These are phyloP conservation scores for Ochromonas danica DNA, from an alignment of 108 stramenopile genomes.

Conservation along the genomic window DNA sequence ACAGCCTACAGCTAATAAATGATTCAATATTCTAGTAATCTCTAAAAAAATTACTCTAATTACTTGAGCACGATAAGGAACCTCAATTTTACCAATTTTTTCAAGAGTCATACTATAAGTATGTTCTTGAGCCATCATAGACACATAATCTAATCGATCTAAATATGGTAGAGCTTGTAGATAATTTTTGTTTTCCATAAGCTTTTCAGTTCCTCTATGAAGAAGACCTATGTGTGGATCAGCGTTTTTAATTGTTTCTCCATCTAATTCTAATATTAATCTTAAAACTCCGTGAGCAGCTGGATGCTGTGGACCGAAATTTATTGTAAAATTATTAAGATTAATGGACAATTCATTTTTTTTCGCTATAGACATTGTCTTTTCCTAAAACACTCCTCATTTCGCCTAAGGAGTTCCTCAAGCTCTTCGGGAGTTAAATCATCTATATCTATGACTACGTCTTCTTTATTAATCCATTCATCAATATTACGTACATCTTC, in stretches of 20 bases:
- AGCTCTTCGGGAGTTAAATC: slow-evolving; percentile 15
- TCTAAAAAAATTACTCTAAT: slow-evolving; percentile 46
- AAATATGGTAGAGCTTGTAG: slow-evolving; percentile 53
- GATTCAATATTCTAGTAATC: slow-evolving; percentile 41
- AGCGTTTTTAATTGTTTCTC: slow-evolving; percentile 44
- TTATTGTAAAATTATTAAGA: slow-evolving; percentile 46
- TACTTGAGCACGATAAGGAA: slow-evolving; percentile 34
- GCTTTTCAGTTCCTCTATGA: slow-evolving; percentile 56
- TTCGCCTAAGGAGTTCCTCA: slow-evolving; percentile 14
- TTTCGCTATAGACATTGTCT: slow-evolving; percentile 22
- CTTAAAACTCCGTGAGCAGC: slow-evolving; percentile 47
- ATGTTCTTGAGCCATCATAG: slow-evolving; percentile 58
- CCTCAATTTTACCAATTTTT: slow-evolving; percentile 36
- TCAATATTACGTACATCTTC: slow-evolving; percentile 17
- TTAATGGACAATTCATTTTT: slow-evolving; percentile 36
- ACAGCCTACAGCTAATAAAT: slow-evolving; percentile 35
- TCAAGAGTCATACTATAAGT: slow-evolving; percentile 49
- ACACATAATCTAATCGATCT: slow-evolving; percentile 54
- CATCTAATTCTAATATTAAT: slow-evolving; percentile 50
- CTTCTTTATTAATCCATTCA: slow-evolving; percentile 17
- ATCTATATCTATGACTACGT: slow-evolving; percentile 17
- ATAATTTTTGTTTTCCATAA: slow-evolving; percentile 53
- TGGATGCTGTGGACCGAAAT: slow-evolving; percentile 47
- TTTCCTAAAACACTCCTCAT: slow-evolving; percentile 16
- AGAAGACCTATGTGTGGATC: slow-evolving; percentile 57